Conservation (phyloP, 805 yeast species). For the Candida maris region DNA sequence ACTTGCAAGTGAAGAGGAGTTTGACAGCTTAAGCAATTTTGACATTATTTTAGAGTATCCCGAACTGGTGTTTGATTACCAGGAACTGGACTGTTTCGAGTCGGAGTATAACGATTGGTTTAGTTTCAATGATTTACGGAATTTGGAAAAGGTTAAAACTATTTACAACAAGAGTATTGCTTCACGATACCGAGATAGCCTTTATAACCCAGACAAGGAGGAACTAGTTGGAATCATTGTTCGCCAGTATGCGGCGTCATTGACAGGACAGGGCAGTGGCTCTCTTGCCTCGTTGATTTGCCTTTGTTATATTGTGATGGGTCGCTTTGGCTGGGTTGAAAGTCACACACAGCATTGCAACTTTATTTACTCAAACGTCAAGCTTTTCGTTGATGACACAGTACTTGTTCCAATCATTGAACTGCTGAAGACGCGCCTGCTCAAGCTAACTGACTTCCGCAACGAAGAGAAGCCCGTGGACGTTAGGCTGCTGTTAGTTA, state of each 20-base stretch:
- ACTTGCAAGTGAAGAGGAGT: slow-evolving; percentile 26
- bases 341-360: slow-evolving; percentile 21
- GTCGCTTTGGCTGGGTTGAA: slow-evolving; percentile 24
- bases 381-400: slow-evolving; percentile 16
- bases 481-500: slow-evolving; percentile 7
- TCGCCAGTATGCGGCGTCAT: background rate
- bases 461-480: slow-evolving; percentile 16
- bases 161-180: slow-evolving; percentile 6
- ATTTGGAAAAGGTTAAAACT: slow-evolving; percentile 15
- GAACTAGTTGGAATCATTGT: background rate
- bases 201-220: background rate
- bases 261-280: background rate
- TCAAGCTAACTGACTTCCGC: slow-evolving; percentile 18
- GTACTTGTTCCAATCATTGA: slow-evolving; percentile 13
- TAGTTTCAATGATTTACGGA: slow-evolving; percentile 27
- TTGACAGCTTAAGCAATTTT: slow-evolving; percentile 32
- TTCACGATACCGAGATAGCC: background rate
- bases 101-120: slow-evolving; percentile 43
- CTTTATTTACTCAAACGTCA: slow-evolving; percentile 23
- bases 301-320: slow-evolving; percentile 29
- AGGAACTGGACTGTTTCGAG: slow-evolving; percentile 34
- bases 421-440: slow-evolving; percentile 11
- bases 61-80: slow-evolving; percentile 40
- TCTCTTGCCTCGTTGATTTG: slow-evolving; percentile 15
- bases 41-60: slow-evolving; percentile 37